These are phyloP conservation scores for Solanum dulcamara DNA, from an alignment of 257 asterid genomes.

Conservation along the genomic window DNA sequence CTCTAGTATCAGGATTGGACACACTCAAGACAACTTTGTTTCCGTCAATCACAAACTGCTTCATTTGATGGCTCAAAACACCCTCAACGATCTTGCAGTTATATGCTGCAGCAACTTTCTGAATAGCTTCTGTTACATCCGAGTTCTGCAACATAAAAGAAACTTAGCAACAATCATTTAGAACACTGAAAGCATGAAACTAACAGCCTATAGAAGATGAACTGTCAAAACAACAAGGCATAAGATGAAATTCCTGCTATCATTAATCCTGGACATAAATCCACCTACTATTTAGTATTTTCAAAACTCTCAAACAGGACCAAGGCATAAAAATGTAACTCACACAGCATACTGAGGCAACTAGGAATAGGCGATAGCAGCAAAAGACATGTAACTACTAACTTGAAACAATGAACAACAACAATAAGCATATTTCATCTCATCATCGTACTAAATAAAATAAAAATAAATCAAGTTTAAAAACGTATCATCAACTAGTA, in stretches of 20 bases:
- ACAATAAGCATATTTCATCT: not conserved
- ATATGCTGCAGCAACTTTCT: conserved; percentile 79
- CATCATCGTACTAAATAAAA: not conserved
- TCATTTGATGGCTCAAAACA: conserved; percentile 88
- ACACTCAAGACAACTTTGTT: conserved; percentile 72
- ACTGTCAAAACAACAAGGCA: not conserved
- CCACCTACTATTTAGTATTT: not conserved
- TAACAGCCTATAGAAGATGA: not conserved
- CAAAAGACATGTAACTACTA: not conserved
- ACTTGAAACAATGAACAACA: not conserved
- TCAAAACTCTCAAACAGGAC: not conserved
- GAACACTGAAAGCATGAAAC: not conserved
- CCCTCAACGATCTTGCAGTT: conserved; percentile 95
- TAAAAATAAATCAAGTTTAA: too few relatives aligned
- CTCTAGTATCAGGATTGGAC: conserved; percentile 68
- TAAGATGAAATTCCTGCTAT: not conserved
- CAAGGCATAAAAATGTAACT: not conserved
- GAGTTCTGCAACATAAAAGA: conserved; percentile 1
- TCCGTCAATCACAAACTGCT: conserved; percentile 86
- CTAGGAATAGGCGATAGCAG: not conserved
- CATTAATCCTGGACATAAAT: not conserved
- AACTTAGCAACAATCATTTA: not conserved
- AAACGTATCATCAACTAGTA: too few relatives aligned
- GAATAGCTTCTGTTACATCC: conserved; percentile 12
- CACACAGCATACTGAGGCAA: not conserved